Evolutionary conservation across 768 basidiomycete species (phyloP), one percentile per base, ranked within the genome.

Genomic region (Holtermanniella nyarrowii): DNA sequence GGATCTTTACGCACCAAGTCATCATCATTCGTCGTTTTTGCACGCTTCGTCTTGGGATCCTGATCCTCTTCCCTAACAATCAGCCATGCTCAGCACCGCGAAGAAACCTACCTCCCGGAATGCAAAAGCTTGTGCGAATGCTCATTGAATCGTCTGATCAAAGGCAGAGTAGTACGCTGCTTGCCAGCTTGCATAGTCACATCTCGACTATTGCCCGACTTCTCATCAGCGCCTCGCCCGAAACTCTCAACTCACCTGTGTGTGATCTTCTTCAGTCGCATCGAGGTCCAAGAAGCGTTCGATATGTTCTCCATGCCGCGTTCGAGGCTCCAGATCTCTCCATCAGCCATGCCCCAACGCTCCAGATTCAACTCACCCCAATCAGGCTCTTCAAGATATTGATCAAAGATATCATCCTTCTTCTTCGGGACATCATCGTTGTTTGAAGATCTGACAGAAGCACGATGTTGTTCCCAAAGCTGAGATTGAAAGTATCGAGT

Each of bases 111-210:
- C 31, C 31, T 56, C 62, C 70, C 24, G 20, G 61, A 48, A 54
- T 85, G 83, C 13, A 97, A 74, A 10, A 96, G 74, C 58, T 89
- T 75, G 60, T 93, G 88, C 0, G 89, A 95, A 70, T 99, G 95
- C 64, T 96, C 89, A 63, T 97, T 99, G 74, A 99, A 97, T 67
- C 91, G 86, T 45, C 93, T 79, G 58, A 99, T 97, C 44, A 97
- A 77, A 0, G 95, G 95, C 21, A 99, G 72, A 12, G 87, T 85
- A 27, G 83, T 84, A 46, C 82, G 78, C 69, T 95, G 86, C 62
- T 84, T 79, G 14, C 95, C 95, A 13, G 93, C 82, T 68, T 88
- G 88, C 95, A 97, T 99, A 1, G 95, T 97, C 21, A 86, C 67
- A 61, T 99, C 95, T 68, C 79, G 82, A 58, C 83, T 81, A 60